Percentiles rank a stretch among this genome's conserved stretches.
Evolutionary conservation across 2,329 filamentous ascomycete species (phyloP).

Genomic region (Claviceps capensis): DNA sequence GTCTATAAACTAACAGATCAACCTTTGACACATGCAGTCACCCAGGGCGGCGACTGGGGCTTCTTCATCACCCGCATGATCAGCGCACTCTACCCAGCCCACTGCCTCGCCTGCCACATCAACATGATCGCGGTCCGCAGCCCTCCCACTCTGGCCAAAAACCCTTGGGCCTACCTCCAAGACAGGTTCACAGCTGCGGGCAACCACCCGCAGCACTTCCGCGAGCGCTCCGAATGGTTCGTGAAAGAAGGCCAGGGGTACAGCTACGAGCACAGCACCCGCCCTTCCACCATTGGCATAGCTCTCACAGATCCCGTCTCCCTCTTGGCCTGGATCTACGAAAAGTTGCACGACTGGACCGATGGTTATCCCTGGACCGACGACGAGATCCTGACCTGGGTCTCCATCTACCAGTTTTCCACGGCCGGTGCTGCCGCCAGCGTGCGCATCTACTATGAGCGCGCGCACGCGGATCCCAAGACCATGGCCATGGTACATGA

Average conservation of each 20-base stretch:
- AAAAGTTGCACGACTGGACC: conserved; percentile 68
- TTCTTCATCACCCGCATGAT: conserved; percentile 50
- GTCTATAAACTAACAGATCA: background rate
- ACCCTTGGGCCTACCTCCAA: conserved; percentile 44
- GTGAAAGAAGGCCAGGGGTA: conserved; percentile 31
- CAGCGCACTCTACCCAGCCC: conserved; percentile 40
- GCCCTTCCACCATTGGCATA: conserved; percentile 61
- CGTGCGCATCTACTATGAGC: conserved; percentile 61
- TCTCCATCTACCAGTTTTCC: conserved; percentile 60
- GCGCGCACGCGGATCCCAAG: conserved; percentile 24
- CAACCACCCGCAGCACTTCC: conserved; percentile 21
- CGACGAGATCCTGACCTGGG: conserved; percentile 64
- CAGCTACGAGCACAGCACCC: conserved; percentile 35
- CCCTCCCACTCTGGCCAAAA: conserved; percentile 33
- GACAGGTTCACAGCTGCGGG: conserved; percentile 38
- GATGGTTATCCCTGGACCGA: conserved; percentile 61
- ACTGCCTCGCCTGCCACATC: conserved; percentile 42
- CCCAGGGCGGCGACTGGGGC: conserved; percentile 61
- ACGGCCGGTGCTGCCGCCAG: conserved; percentile 54
- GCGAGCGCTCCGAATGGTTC: conserved; percentile 45
- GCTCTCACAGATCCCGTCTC: conserved; percentile 56
- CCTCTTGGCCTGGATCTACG: conserved; percentile 65
- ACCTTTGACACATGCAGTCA: conserved; percentile 35
- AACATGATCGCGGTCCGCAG: conserved; percentile 34
- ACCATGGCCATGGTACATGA: conserved; percentile 5